Percentiles rank a stretch among this genome's conserved stretches.
Conservation (phyloP, 176 grass and related monocot species). For the Oryza punctata region DNA sequence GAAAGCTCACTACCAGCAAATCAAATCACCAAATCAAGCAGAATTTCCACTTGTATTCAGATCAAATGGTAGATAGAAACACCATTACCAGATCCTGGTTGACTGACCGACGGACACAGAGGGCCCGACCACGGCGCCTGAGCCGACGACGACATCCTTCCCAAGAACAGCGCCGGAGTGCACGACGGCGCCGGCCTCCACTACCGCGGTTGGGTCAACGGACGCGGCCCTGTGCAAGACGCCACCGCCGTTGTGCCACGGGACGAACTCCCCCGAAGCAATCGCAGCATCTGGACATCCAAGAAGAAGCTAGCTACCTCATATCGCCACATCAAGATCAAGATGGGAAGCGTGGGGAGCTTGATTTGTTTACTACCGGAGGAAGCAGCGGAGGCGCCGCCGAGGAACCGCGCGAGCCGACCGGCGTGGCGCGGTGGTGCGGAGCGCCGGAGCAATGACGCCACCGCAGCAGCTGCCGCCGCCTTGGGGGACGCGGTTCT, state of each 20-base stretch:
- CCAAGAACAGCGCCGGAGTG: conserved; percentile 57
- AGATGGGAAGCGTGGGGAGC: not conserved
- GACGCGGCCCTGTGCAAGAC: conserved; percentile 43
- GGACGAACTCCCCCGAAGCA: conserved; percentile 26
- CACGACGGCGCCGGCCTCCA: conserved; percentile 59
- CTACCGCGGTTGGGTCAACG: conserved; percentile 40
- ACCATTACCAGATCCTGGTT: conserved; percentile 68
- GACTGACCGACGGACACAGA: conserved; percentile 65
- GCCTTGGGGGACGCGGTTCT: not conserved
- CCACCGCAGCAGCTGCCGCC: no score
- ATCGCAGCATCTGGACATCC: conserved; percentile 8
- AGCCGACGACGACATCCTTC: conserved; percentile 61
- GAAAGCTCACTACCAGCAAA: not conserved
- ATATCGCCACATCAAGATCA: not conserved
- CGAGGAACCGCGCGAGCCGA: not conserved
- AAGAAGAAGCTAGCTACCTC: not conserved
- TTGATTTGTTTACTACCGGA: not conserved
- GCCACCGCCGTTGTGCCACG: conserved; percentile 65
- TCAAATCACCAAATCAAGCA: conserved; percentile 17
- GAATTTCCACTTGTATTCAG: not conserved
- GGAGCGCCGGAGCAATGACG: not conserved
- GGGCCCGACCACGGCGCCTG: conserved; percentile 68
- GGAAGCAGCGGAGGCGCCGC: conserved; percentile 4
- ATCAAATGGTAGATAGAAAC: not conserved
- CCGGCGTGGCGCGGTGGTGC: not conserved